Percentiles rank a stretch among this genome's conserved stretches.
These are phyloP conservation scores for Homolaphlyctis polyrhiza DNA, from an alignment of 371 early-diverging fungal genomes.

Conservation along the genomic window DNA sequence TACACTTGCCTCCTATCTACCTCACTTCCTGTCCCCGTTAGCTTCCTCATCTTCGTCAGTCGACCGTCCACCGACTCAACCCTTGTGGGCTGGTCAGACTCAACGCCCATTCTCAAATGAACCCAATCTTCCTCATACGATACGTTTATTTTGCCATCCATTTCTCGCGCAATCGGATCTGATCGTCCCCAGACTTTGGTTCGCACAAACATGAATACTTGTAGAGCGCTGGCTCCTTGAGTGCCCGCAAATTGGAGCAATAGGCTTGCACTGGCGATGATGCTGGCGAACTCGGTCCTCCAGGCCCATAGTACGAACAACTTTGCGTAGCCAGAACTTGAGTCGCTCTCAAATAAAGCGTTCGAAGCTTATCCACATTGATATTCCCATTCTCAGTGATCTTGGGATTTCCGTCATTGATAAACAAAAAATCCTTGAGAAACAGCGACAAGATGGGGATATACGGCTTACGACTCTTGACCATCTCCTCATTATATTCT, in stretches of 20 bases:
- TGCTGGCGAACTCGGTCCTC: background rate
- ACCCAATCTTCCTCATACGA: background rate
- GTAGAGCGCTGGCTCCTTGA: slow-evolving; percentile 22
- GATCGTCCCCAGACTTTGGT: slow-evolving; percentile 12
- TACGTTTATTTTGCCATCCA: slow-evolving; percentile 12
- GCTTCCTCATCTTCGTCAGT: background rate
- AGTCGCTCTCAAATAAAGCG: slow-evolving; percentile 1
- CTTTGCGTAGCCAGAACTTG: background rate
- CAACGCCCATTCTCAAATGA: too few relatives aligned
- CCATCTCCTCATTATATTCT: slow-evolving; percentile 5
- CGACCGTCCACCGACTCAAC: too few relatives aligned
- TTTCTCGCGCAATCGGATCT: slow-evolving; percentile 12
- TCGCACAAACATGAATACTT: slow-evolving; percentile 25
- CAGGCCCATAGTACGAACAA: background rate
- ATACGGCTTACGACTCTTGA: slow-evolving; percentile 1
- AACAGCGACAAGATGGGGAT: slow-evolving; percentile 21
- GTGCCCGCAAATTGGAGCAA: slow-evolving; percentile 7
- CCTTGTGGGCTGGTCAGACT: too few relatives aligned
- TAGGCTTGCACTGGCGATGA: background rate
- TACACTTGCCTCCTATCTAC: background rate
- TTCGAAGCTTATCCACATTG: slow-evolving; percentile 15
- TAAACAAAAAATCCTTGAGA: slow-evolving; percentile 23
- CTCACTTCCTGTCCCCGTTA: background rate
- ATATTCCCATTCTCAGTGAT: slow-evolving; percentile 10
- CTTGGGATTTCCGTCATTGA: slow-evolving; percentile 22